Evolutionary conservation across 2,329 filamentous ascomycete species (phyloP).

Genomic region (Venturia aucupariae): DNA sequence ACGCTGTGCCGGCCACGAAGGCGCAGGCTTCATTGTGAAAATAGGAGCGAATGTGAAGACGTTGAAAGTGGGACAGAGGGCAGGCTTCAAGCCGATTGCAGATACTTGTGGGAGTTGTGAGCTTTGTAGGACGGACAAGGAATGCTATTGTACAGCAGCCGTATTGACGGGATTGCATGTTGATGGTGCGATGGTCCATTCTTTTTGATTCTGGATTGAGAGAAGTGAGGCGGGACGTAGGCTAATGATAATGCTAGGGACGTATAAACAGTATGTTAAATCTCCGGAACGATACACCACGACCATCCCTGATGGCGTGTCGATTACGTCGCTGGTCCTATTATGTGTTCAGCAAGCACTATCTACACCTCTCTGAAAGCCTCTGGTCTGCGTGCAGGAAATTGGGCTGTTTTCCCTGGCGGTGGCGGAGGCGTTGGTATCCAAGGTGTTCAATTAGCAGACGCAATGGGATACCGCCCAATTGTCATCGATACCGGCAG

Average conservation of each 20-base stretch:
- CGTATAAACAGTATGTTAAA: conserved; percentile 39
- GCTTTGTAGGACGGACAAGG: conserved; percentile 30
- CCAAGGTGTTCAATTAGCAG: conserved; percentile 39
- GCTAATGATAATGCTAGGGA: conserved; percentile 20
- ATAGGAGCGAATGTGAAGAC: conserved; percentile 31
- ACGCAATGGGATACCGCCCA: conserved; percentile 47
- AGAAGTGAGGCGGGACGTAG: not conserved
- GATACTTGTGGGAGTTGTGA: conserved; percentile 33
- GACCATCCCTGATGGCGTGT: conserved; percentile 33
- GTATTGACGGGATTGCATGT: conserved; percentile 21
- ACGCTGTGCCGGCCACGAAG: conserved; percentile 36
- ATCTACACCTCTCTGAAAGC: conserved; percentile 35
- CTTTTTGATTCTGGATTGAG: not conserved
- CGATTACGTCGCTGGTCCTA: conserved; percentile 36
- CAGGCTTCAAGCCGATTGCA: conserved; percentile 33
- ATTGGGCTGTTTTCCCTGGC: conserved; percentile 33
- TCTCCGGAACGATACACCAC: conserved; percentile 33
- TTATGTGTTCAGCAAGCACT: conserved; percentile 41
- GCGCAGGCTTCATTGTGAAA: conserved; percentile 34
- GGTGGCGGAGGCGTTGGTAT: conserved; percentile 37
- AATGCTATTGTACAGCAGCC: conserved; percentile 27
- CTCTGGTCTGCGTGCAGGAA: conserved; percentile 30
- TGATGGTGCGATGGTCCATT: conserved; percentile 9
- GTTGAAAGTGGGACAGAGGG: conserved; percentile 33
- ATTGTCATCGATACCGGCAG: conserved; percentile 47